Conservation (phyloP, 2,329 filamentous ascomycete species). For the Trematosphaeria pertusa region DNA sequence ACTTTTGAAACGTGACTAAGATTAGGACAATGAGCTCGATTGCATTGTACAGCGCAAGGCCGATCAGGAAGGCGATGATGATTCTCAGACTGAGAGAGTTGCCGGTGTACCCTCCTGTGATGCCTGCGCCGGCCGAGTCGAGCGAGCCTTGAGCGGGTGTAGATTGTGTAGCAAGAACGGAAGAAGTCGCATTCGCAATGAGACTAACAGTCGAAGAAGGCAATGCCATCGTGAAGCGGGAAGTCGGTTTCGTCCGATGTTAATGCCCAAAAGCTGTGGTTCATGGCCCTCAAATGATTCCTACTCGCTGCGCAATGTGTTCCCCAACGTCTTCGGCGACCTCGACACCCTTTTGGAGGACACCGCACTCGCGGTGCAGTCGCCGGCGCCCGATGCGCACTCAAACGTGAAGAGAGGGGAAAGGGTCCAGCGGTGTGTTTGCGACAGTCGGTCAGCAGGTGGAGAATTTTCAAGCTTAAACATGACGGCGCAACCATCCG, state of each 20-base stretch:
- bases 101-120: slow-evolving; percentile 44
- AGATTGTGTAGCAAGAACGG: slow-evolving; percentile 15
- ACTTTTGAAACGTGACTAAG: slow-evolving; percentile 57
- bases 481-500: slow-evolving; percentile 4
- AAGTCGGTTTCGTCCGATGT: slow-evolving; percentile 13
- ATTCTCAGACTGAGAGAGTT: slow-evolving; percentile 37
- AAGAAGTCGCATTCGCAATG: slow-evolving; percentile 19
- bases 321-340: neutral
- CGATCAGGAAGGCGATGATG: slow-evolving; percentile 46
- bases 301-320: neutral
- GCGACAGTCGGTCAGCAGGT: no score
- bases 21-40: slow-evolving; percentile 56
- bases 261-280: neutral
- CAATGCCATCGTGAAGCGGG: slow-evolving; percentile 21
- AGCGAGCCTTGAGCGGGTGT: slow-evolving; percentile 38
- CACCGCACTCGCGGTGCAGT: no score
- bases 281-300: neutral
- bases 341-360: no score
- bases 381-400: no score
- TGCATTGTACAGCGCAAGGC: slow-evolving; percentile 48
- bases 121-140: slow-evolving; percentile 38
- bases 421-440: no score
- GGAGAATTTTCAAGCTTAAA: slow-evolving; percentile 17
- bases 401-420: no score
- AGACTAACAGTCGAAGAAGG: slow-evolving; percentile 12